Base-by-base conservation (phyloP, 805 yeast genomes). In the Teunomyces tritomae region DNA sequence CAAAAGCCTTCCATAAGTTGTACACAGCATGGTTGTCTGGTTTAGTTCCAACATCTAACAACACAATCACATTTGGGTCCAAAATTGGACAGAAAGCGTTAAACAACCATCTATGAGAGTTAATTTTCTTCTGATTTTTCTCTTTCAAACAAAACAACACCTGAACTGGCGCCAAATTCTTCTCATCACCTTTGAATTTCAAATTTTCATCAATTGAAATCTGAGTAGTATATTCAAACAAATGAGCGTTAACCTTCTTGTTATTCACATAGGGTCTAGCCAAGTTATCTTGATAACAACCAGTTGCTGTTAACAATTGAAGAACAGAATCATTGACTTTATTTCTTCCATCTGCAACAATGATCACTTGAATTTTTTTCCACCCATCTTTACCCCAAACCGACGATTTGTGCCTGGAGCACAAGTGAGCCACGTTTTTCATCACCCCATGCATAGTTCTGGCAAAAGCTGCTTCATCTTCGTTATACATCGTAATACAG, bases 351-450 rank as follows among this genome's bases (percentile, higher is more conserved):
- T 94, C 99, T 42, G 96, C 83, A 17, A 94, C 87, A 57, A 94
- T 85, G 47, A 88, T 75, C 10, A 94, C 97, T 46, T 92, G 97
- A 16, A 94, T 85, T 67, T 92, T 94, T 62, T 94, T 90, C 99
- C 99, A 94, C 24, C 96, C 87, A 50, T 91, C 95, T 55, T 84
- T 83, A 4, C 99, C 98, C 99, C 99, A 94, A 13, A 87, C 85
- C 44, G 86, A 75, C 34, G 96, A 87, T 63, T 83, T 86, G 46
- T 79, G 77, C 65, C 99, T 82, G 11, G 85, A 80, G 62, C 96
- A 82, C 45, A 94, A 73, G 60, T 90, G 94, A 2, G 96, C 88
- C 49, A 94, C 81, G 66, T 95, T 94, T 58, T 83, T 87, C 88
- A 92, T 89, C 11, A 94, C 92, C 0, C 96, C 88, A 65, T 95